Evolutionary conservation across 768 basidiomycete genomes (phyloP), one percentile per base, ranked within the genome.

Genomic region (Fomitopsis serialis): DNA sequence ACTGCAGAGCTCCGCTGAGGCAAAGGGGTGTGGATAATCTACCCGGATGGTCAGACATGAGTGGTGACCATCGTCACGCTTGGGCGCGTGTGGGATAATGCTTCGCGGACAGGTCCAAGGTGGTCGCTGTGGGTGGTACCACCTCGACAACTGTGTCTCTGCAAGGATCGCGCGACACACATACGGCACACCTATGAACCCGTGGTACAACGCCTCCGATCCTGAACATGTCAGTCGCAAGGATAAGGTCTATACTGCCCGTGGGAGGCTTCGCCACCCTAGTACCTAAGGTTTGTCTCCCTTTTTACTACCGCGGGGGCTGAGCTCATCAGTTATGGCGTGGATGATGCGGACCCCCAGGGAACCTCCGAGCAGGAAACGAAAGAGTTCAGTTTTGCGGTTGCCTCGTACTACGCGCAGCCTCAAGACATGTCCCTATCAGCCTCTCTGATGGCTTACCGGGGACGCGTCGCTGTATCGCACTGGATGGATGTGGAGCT

Each of bases 101-200:
- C n/a, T n/a, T n/a, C n/a, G n/a, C n/a, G n/a, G 12, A 11, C 48
- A 76, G 74, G 32, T 70, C 69, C 56, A 79, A 72, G 63, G 80
- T 78, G 0, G 80, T 82, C 7, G 77, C 81, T 1, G 77, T 80
- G 42, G 80, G 81, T 2, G 67, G 2, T 74, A 61, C 52, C 71
- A 65, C 24, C 49, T 82, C n/a, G 76, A 81, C 54, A 74, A 75
- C 55, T 72, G 74, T 13, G 80, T 81, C 5, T 68, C 72, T 7
- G 70, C 70, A 3, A 73, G 81, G 27, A 71, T 81, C 5, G 68
- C 79, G 3, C 75, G 71, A 56, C 57, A 72, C 49, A 77, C 78
- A 0, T 81, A 79, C 50, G 81, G 81, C 6, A 71, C 71, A 1
- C 67, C 72, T 24, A 72, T 74, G 56, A 61, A 62, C 35, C 54